These are phyloP conservation scores for Lichenothelia convexa DNA, from an alignment of 495 filamentous ascomycete genomes.

Conservation along the genomic window DNA sequence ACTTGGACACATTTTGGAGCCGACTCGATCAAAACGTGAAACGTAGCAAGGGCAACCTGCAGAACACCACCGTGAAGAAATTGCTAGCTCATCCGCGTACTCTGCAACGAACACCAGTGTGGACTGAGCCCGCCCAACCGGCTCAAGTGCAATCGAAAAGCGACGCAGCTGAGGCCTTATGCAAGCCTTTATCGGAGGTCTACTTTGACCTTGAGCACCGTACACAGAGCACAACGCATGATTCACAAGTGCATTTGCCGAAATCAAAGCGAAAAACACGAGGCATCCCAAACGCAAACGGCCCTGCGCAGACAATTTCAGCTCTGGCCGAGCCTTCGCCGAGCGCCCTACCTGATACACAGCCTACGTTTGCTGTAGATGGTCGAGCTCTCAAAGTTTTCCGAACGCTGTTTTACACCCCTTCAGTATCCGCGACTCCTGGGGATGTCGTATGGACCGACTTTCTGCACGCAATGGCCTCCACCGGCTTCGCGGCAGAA, in stretches of 20 bases:
- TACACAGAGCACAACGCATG: constrained; percentile 7
- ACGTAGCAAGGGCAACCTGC: background rate
- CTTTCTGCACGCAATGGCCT: constrained; percentile 33
- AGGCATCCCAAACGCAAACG: constrained; percentile 10
- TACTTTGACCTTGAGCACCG: constrained; percentile 12
- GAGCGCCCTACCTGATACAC: constrained; percentile 3
- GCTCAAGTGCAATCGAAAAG: background rate
- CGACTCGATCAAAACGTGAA: constrained; percentile 5
- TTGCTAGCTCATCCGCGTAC: constrained; percentile 6
- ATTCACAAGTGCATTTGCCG: background rate
- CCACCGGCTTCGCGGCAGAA: constrained; percentile 25
- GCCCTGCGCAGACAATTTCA: background rate
- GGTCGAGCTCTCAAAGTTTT: constrained; percentile 30
- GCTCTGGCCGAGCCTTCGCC: background rate
- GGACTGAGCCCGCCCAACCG: constrained; percentile 23
- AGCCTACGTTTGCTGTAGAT: constrained; percentile 23
- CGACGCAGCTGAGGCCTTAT: background rate
- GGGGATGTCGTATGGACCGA: constrained; percentile 33
- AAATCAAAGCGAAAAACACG: constrained; percentile 27
- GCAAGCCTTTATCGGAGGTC: constrained; percentile 9
- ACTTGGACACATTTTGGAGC: constrained; percentile 33
- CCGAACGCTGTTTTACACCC: constrained; percentile 25
- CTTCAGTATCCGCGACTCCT: constrained; percentile 10
- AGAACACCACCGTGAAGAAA: background rate
- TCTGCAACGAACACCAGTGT: constrained; percentile 31